Conservation (phyloP, 495 filamentous ascomycete genomes). For the Penicillium crystallinum region DNA sequence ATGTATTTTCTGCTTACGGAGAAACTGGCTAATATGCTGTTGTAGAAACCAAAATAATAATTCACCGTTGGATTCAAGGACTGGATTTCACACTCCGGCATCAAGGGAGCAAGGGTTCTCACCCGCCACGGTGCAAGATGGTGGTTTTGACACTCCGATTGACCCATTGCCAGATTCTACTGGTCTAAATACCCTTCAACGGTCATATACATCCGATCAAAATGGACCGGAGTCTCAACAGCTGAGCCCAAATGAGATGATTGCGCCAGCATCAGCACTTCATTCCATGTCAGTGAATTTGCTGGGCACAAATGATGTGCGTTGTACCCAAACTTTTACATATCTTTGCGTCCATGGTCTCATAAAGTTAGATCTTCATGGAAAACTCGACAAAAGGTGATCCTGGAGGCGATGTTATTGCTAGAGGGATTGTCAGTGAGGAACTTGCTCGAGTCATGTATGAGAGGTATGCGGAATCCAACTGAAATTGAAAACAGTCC, state of each 20-base stretch:
- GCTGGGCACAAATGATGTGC: conserved; percentile 31
- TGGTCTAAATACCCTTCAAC: conserved; percentile 13
- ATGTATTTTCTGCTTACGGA: not conserved
- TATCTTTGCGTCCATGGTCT: not conserved
- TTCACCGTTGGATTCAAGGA: conserved; percentile 23
- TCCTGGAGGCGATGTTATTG: conserved; percentile 32
- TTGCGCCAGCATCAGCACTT: conserved; percentile 36
- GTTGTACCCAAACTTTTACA: not conserved
- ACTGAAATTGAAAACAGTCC: not conserved
- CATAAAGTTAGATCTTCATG: conserved; percentile 29
- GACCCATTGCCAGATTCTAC: conserved; percentile 26
- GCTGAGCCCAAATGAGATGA: conserved; percentile 40
- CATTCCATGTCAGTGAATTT: conserved; percentile 44
- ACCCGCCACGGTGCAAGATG: conserved; percentile 19
- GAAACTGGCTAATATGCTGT: conserved; percentile 3
- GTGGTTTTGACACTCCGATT: conserved; percentile 23
- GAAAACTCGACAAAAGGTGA: conserved; percentile 31
- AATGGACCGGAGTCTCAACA: conserved; percentile 35
- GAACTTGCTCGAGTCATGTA: conserved; percentile 38
- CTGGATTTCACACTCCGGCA: conserved; percentile 25
- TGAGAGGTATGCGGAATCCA: conserved; percentile 28
- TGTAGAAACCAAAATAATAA: conserved; percentile 19
- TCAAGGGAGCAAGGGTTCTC: conserved; percentile 32
- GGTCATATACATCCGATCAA: conserved; percentile 25
- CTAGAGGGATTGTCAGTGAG: conserved; percentile 38